Evolutionary conservation across 495 filamentous ascomycete genomes (phyloP), one percentile per base, ranked within the genome.

Genomic region (Penicillium tannophilum): DNA sequence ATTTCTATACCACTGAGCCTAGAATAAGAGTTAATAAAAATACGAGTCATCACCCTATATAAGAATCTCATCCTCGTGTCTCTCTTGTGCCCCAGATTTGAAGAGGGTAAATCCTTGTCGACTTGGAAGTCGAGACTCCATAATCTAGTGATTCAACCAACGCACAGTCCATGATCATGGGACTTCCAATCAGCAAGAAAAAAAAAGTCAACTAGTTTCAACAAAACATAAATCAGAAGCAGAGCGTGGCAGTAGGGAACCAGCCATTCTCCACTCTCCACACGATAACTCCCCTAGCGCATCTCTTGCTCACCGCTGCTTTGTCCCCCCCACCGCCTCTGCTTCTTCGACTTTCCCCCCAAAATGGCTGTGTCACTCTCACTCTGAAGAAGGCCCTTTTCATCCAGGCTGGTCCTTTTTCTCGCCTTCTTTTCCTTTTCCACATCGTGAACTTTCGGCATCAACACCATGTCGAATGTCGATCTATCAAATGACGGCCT

Each of bases 301-400:
- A 72, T 72, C 67, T 69, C 63, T 58, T 59, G 59, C 72, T 78
- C 76, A 79, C 77, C 77, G 77, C 77, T 76, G 76, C 74, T 79
- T 79, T 76, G 75, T 63, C 60, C 70, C 74, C 68, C 74, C 76
- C 69, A 71, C 69, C 68, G 68, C 69, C 69, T 75, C 72, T 65
- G 64, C 62, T 63, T 65, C 65, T 66, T 45, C 46, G 49, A 55
- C 56, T 49, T 59, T 54, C 62, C 39, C 57, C 45, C 57, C 62
- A 49, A 47, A 47, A 62, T 64, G 60, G 54, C 59, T 54, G 64
- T 70, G 65, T 68, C 14, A 61, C 61, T 60, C 58, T 59, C 52
- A 30, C 48, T 63, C 60, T 68, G 65, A 70, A 65, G 64, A 65
- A 69, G 67, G 60, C 63, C 64, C 55, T 70, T 60, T 55, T 31